phyloP scores from a whole-genome alignment of 148 eudicot genomes.

The Dianthus caryophyllus region DNA sequence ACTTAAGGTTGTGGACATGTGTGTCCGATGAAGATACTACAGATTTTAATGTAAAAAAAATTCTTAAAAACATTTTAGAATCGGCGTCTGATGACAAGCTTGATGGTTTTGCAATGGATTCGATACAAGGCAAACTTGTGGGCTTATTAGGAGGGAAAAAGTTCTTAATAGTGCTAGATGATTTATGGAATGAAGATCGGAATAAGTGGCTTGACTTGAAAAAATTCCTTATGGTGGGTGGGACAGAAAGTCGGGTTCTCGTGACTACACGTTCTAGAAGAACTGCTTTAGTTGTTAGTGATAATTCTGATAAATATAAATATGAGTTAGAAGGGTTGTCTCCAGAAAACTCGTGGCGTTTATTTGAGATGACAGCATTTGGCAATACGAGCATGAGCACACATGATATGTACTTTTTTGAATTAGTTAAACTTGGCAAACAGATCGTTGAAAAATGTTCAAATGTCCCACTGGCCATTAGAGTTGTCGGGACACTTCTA shows the following conservation, averaged over 20 bases:
- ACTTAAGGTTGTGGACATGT: slow-evolving; percentile 20
- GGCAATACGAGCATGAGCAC: neutral
- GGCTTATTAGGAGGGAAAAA: slow-evolving; percentile 2
- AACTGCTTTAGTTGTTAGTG: too few relatives aligned
- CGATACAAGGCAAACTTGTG: neutral
- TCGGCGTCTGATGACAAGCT: neutral
- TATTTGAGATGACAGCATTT: too few relatives aligned
- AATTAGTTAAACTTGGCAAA: neutral
- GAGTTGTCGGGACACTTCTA: slow-evolving; percentile 23
- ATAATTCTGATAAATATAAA: too few relatives aligned
- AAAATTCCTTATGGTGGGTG: too few relatives aligned
- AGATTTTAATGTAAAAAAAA: neutral
- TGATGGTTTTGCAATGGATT: neutral
- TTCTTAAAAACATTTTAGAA: slow-evolving; percentile 17
- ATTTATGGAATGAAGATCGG: too few relatives aligned
- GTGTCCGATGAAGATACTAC: slow-evolving; percentile 20
- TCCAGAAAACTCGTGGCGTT: too few relatives aligned
- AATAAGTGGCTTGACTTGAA: too few relatives aligned
- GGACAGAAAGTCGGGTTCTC: too few relatives aligned
- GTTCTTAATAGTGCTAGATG: too few relatives aligned
- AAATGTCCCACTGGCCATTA: slow-evolving; percentile 16
- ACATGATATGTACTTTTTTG: neutral
- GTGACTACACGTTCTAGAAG: too few relatives aligned
- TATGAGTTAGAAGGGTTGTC: too few relatives aligned
- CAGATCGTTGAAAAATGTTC: neutral